Conservation (phyloP, 164 flowering plant species). For the Sextonia rubra region DNA sequence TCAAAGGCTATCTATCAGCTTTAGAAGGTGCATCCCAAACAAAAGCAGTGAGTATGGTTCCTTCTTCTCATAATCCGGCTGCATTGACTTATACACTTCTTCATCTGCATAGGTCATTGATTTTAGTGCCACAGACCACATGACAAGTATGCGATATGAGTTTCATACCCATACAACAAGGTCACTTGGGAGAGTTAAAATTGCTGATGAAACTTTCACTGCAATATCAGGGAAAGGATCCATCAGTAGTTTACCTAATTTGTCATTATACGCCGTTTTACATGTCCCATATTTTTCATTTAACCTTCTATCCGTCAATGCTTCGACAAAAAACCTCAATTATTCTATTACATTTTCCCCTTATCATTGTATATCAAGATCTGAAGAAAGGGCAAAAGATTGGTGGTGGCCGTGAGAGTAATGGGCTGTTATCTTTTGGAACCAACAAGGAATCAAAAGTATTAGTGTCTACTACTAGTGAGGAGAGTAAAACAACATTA, state of each 20-base stretch:
- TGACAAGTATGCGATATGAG: no score
- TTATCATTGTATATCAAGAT: background rate
- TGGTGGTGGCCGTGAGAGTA: background rate
- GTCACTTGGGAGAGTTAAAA: no score
- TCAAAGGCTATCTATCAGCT: no score
- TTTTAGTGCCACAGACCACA: no score
- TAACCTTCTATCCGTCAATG: background rate
- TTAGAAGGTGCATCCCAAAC: no score
- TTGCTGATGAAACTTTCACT: no score
- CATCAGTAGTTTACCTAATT: background rate
- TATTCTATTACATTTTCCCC: background rate
- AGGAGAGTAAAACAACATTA: background rate
- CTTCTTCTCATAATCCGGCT: no score
- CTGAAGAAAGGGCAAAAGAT: background rate
- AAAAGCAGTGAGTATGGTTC: no score
- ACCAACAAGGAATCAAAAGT: background rate
- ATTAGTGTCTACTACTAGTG: background rate
- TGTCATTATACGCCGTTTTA: background rate
- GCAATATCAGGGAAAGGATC: background rate
- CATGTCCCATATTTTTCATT: background rate
- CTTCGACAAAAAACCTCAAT: background rate
- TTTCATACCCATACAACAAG: no score
- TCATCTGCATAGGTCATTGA: no score
- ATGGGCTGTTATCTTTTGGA: background rate
- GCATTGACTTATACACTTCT: no score